A percentile compares a stretch with the other conserved stretches of the same genome.
Evolutionary conservation across 192 early-diverging fungal genomes (phyloP).

Genomic region (Rhizophagus prolifer): DNA sequence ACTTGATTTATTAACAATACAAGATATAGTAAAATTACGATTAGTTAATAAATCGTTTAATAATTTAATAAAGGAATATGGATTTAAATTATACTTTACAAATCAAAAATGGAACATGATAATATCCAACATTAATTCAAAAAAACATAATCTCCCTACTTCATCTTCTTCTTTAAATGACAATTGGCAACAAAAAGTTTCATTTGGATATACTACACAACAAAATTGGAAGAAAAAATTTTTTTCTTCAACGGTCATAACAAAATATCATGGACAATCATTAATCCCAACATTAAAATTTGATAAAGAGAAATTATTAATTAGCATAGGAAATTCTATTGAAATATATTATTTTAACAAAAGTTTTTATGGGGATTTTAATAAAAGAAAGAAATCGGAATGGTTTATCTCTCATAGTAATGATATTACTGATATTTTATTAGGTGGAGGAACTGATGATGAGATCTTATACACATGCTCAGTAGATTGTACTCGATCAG

Average conservation of each 20-base stretch:
- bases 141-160: neutral
- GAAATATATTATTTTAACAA: neutral
- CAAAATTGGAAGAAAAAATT: constrained; percentile 5
- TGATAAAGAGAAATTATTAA: neutral
- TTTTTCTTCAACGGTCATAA: neutral
- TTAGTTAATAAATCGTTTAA: neutral
- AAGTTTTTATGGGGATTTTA: neutral
- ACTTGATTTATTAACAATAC: neutral
- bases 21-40: constrained; percentile 1
- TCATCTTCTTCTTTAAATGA: neutral
- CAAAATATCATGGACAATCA: neutral
- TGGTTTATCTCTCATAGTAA: neutral
- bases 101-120: constrained; percentile 20
- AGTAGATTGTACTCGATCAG: neutral
- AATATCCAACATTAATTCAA: neutral
- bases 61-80: neutral
- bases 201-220: neutral
- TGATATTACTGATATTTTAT: neutral
- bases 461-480: neutral
- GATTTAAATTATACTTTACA: constrained; percentile 8
- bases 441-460: neutral
- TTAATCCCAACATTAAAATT: constrained; percentile 5
- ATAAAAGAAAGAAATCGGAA: neutral
- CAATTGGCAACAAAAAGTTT: neutral
- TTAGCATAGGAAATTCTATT: neutral